Evolutionary conservation across 163 green algal genomes (phyloP).

Genomic region (Scenedesmus sp.): DNA sequence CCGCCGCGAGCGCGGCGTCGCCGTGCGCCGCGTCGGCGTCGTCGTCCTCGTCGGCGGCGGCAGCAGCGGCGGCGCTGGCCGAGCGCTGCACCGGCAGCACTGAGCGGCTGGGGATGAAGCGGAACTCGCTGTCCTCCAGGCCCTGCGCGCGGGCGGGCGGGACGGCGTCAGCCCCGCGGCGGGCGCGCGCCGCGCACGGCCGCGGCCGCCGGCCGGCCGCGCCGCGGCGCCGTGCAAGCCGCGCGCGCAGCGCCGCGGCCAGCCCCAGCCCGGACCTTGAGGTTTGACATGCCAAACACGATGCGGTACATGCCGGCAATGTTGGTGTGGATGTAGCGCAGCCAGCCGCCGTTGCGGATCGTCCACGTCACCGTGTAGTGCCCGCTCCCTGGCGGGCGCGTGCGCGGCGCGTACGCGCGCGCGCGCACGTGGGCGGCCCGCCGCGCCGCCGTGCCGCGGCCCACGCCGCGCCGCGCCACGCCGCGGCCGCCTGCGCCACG

Average conservation of each 20-base stretch:
- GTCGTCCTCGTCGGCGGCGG: too few relatives aligned
- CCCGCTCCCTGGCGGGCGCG: neutral
- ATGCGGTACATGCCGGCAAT: slow-evolving; percentile 28
- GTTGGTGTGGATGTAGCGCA: slow-evolving; percentile 24
- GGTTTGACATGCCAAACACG: slow-evolving; percentile 17
- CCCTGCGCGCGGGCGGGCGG: neutral
- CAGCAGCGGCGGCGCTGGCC: too few relatives aligned
- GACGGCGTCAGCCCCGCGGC: neutral
- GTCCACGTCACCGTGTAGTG: slow-evolving; percentile 37
- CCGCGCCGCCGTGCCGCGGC: too few relatives aligned
- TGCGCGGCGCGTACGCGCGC: too few relatives aligned
- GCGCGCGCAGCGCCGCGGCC: neutral
- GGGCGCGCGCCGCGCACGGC: neutral
- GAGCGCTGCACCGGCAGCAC: too few relatives aligned
- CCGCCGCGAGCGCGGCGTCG: too few relatives aligned
- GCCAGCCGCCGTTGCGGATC: slow-evolving; percentile 31
- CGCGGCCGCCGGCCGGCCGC: neutral
- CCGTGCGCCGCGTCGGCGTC: too few relatives aligned
- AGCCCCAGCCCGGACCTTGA: neutral
- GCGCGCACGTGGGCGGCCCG: too few relatives aligned
- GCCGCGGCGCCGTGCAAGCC: neutral
- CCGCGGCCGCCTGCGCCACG: too few relatives aligned
- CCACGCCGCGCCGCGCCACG: too few relatives aligned
- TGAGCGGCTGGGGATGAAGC: slow-evolving; percentile 19
- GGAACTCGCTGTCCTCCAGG: slow-evolving; percentile 22